A percentile compares a stretch with the other conserved stretches of the same genome.
phyloP scores from a whole-genome alignment of 192 early-diverging fungal species.

The Linnemannia elongata region DNA sequence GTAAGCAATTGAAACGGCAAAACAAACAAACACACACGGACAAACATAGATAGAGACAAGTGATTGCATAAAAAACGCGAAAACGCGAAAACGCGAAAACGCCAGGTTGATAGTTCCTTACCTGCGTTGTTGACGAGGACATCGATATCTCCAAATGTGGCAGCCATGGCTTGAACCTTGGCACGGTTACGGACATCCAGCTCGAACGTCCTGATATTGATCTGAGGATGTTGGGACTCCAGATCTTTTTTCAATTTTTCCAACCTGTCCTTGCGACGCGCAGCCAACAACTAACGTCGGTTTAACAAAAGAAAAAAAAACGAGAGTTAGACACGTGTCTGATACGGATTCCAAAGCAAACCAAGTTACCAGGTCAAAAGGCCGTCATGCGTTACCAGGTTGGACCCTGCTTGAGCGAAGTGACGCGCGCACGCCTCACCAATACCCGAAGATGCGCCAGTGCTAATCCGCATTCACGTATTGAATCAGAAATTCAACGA shows the following conservation, averaged over 20 bases:
- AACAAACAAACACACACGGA: neutral
- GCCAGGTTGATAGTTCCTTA: neutral
- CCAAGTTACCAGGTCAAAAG: no score
- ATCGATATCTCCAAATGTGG: conserved; percentile 73
- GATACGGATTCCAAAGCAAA: no score
- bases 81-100: neutral
- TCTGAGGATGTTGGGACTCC: conserved; percentile 54
- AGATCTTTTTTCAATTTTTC: conserved; percentile 69
- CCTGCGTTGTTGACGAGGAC: conserved; percentile 94
- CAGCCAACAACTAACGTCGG: conserved; percentile 66
- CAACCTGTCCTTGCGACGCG: conserved; percentile 76
- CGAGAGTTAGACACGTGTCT: no score
- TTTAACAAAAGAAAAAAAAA: neutral
- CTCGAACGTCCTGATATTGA: conserved; percentile 71
- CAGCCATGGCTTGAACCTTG: conserved; percentile 70
- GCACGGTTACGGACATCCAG: conserved; percentile 80
- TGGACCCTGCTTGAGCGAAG: conserved; percentile 73
- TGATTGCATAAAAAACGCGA: conserved; percentile 7
- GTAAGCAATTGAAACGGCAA: neutral
- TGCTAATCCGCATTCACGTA: conserved; percentile 46
- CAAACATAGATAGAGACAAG: no score
- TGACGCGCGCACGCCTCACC: conserved; percentile 78
- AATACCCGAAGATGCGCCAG: conserved; percentile 80
- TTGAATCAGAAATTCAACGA: no score
- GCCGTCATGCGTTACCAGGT: conserved; percentile 57